A percentile compares a stretch with the other conserved stretches of the same genome.
Evolutionary conservation across 805 yeast species (phyloP).

Genomic region (Sugiyamaella lignohabitans): DNA sequence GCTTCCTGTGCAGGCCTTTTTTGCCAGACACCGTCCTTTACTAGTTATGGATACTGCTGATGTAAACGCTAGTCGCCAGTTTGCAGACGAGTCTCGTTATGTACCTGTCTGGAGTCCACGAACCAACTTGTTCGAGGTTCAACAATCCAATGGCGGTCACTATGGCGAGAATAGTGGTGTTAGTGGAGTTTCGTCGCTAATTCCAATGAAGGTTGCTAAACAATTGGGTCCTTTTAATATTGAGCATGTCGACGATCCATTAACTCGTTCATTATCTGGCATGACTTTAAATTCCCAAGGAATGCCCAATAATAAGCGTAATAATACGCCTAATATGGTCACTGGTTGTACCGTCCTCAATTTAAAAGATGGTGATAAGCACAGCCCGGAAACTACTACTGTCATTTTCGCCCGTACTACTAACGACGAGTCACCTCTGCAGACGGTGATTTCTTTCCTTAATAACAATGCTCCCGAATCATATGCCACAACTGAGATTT

Average conservation of each 20-base stretch:
- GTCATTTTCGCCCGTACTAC: slow-evolving; percentile 13
- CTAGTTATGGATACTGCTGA: slow-evolving; percentile 34
- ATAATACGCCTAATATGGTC: slow-evolving; percentile 7
- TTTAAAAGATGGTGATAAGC: slow-evolving; percentile 7
- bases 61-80: slow-evolving; percentile 4
- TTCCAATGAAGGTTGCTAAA: slow-evolving; percentile 4
- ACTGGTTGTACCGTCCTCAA: slow-evolving; percentile 10
- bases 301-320: too few relatives aligned
- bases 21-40: slow-evolving; percentile 43
- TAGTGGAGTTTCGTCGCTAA: not conserved
- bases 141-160: not conserved
- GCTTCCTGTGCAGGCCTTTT: slow-evolving; percentile 35
- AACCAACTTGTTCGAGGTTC: slow-evolving; percentile 5
- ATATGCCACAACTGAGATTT: not conserved
- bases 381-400: slow-evolving; percentile 8
- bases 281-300: not conserved
- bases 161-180: not conserved
- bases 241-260: not conserved
- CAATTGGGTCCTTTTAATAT: slow-evolving; percentile 12
- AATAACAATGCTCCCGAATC: slow-evolving; percentile 9
- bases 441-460: slow-evolving; percentile 11
- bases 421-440: slow-evolving; percentile 8
- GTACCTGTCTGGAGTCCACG: slow-evolving; percentile 11
- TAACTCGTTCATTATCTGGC: not conserved
- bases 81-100: slow-evolving; percentile 1